Conservation (phyloP, 2,329 filamentous ascomycete genomes). For the Ascochyta pisi region DNA sequence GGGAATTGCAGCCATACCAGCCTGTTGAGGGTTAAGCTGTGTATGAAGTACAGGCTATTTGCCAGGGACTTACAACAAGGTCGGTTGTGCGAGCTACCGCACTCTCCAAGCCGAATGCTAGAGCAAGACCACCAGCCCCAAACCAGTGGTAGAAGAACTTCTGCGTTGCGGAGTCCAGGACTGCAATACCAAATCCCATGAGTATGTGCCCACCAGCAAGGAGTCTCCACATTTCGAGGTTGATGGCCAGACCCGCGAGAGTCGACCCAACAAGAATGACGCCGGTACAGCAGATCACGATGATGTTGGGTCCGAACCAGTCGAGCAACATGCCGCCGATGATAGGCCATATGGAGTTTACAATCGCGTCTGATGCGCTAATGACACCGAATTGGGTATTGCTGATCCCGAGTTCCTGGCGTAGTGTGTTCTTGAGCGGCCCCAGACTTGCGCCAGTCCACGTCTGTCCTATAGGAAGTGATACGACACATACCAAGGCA, state of each 20-base stretch:
- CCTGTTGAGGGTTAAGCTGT: background rate
- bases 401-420: conserved; percentile 4
- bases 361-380: conserved; percentile 3
- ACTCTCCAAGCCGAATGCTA: conserved; percentile 5
- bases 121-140: background rate
- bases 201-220: conserved; percentile 3
- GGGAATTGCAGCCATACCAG: conserved; percentile 1
- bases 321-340: conserved; percentile 2
- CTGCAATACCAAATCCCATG: conserved; percentile 7
- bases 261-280: background rate
- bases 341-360: conserved; percentile 5
- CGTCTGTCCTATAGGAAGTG: background rate
- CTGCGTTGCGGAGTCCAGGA: conserved; percentile 3
- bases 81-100: background rate
- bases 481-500: conserved; percentile 1
- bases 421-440: conserved; percentile 3
- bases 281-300: conserved; percentile 1
- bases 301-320: conserved; percentile 2
- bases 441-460: conserved; percentile 7
- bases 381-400: conserved; percentile 7
- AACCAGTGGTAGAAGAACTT: conserved; percentile 12
- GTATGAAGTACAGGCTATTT: background rate
- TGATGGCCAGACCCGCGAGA: conserved; percentile 2
- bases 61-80: background rate
- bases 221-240: background rate